These are phyloP conservation scores for Pluteus cervinus DNA, from an alignment of 768 basidiomycete genomes.

Conservation along the genomic window DNA sequence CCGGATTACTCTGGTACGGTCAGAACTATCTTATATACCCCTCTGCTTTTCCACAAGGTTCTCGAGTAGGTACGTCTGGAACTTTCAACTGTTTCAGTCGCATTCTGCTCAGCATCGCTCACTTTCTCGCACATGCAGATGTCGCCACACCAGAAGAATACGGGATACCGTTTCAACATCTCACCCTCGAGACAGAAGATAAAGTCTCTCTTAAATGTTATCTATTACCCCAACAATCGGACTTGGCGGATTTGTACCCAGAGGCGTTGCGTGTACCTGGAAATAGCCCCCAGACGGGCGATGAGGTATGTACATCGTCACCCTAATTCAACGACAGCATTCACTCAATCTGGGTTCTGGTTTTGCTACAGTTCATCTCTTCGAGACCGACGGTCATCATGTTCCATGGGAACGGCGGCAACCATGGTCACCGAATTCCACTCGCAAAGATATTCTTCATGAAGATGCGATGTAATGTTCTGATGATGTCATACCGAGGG, in stretches of 20 bases:
- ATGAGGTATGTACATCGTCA: constrained; percentile 45
- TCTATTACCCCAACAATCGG: constrained; percentile 59
- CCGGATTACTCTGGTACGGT: constrained; percentile 75
- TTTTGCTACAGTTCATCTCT: constrained; percentile 28
- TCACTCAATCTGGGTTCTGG: neutral
- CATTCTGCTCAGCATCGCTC: neutral
- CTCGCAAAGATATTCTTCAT: constrained; percentile 77
- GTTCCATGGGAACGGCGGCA: constrained; percentile 91
- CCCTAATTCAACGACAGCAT: neutral
- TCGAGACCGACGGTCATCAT: constrained; percentile 82
- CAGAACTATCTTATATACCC: constrained; percentile 92
- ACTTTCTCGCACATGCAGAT: constrained; percentile 32
- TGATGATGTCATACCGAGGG: constrained; percentile 95
- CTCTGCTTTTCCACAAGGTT: constrained; percentile 72
- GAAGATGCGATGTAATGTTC: constrained; percentile 85
- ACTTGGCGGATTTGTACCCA: constrained; percentile 30
- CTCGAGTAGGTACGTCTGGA: constrained; percentile 54
- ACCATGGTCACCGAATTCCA: constrained; percentile 86
- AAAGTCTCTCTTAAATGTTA: constrained; percentile 69
- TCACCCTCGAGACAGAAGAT: constrained; percentile 70
- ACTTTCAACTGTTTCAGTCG: constrained; percentile 6
- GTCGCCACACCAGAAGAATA: constrained; percentile 68
- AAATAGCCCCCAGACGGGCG: constrained; percentile 41
- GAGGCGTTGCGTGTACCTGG: constrained; percentile 21
- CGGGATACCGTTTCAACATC: constrained; percentile 68